Base-by-base conservation (phyloP, 345 rosid genomes). In the Salix viminalis region DNA sequence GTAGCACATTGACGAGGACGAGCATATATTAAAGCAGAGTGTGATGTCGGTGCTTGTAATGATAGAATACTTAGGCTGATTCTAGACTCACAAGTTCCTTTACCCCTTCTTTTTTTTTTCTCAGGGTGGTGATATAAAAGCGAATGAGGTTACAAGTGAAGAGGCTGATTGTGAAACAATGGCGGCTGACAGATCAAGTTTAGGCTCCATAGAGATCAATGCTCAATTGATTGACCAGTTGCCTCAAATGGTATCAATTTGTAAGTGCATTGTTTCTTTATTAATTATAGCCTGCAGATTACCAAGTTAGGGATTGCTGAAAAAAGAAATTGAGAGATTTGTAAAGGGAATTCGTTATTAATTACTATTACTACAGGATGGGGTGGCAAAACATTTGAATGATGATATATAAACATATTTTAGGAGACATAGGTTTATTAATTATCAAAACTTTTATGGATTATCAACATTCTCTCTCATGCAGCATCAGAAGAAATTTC, bases 401-500 rank as follows among this genome's bases (percentile, higher is more conserved):
- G 62, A 9, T 56, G 3, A 8, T 56, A 56, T 8, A 56, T 56
- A 56, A 56, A n/a, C 62, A 56, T 21, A 64, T 44, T 42, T 32
- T 72, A 56, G 24, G 34, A 16, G 64, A 36, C 50, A 44, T 70
- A 41, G 56, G 32, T 77, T 75, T 58, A 52, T 65, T 16, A 60
- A 3, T 61, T 7, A 42, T 62, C 18, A 21, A 76, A 42, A 65
- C 30, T 30, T 65, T 61, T 21, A 34, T 64, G 68, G 71, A 67
- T 77, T 34, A 48, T 67, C 60, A 71, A 3, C 46, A 46, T 75
- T 66, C 79, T 76, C 32, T 23, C 64, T 65, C 5, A 13, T 80
- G 81, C 87, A 93, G 99, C 88, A 62, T 34, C 89, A 13, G 92
- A 89, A 77, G 96, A 96, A 80, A 80, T 89, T 65, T 70, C 52